Evolutionary conservation across 2,329 filamentous ascomycete genomes (phyloP).

Genomic region (Purpureocillium takamizusanense): DNA sequence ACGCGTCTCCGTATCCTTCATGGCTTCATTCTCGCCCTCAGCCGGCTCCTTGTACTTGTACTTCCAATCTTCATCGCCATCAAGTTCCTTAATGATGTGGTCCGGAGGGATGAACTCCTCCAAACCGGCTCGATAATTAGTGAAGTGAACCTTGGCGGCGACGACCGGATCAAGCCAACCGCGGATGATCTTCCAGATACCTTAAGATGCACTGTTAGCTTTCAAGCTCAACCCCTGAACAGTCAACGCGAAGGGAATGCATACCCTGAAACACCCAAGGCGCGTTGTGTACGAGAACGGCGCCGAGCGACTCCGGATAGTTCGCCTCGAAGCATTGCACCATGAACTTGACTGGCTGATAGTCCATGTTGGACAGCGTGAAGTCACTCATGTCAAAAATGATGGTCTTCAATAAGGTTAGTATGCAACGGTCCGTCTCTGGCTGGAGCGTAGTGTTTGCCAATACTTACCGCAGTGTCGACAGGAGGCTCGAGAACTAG

Average conservation of each 20-base stretch:
- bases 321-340: slow-evolving; percentile 99
- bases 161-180: slow-evolving; percentile 97
- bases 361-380: slow-evolving; percentile 95
- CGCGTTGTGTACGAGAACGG: slow-evolving; percentile 88
- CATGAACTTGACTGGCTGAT: slow-evolving; percentile 96
- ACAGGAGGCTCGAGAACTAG: slow-evolving; percentile 71
- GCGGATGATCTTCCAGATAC: slow-evolving; percentile 92
- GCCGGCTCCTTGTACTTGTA: slow-evolving; percentile 76
- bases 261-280: slow-evolving; percentile 93
- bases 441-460: too few species aligned
- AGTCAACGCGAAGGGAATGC: slow-evolving; percentile 15
- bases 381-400: slow-evolving; percentile 96
- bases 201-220: slow-evolving; percentile 27
- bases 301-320: slow-evolving; percentile 86
- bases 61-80: slow-evolving; percentile 75
- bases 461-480: slow-evolving; percentile 77
- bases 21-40: slow-evolving; percentile 64
- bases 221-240: background rate
- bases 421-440: background rate
- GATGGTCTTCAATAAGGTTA: slow-evolving; percentile 52
- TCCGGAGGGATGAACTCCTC: slow-evolving; percentile 62
- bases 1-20: slow-evolving; percentile 56
- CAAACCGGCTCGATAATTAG: slow-evolving; percentile 70
- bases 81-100: slow-evolving; percentile 73
- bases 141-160: slow-evolving; percentile 88